A percentile compares a stretch with the other conserved stretches of the same genome.
Conservation (phyloP, 768 basidiomycete genomes). For the Saitozyma podzolica region DNA sequence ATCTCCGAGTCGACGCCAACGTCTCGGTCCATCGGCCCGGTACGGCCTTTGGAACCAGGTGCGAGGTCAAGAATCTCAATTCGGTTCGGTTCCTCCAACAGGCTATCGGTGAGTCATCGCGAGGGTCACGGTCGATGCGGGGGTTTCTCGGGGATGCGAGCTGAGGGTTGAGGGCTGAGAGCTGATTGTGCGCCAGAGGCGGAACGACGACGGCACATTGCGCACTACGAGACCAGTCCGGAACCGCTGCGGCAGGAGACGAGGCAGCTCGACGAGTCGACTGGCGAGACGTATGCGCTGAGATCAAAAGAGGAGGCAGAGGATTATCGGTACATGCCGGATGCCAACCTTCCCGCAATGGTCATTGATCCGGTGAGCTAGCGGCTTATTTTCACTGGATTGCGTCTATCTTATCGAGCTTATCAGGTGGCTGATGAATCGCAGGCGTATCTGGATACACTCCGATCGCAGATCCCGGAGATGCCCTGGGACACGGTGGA, state of each 20-base stretch:
- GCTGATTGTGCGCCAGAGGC: constrained; percentile 57
- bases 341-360: constrained; percentile 83
- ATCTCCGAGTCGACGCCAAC: constrained; percentile 91
- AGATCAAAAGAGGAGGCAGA: constrained; percentile 90
- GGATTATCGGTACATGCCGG: constrained; percentile 97
- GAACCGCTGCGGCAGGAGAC: constrained; percentile 75
- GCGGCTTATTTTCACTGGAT: too few species aligned
- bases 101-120: constrained; percentile 68
- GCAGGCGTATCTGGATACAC: constrained; percentile 65
- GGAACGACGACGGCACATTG: constrained; percentile 78
- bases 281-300: constrained; percentile 74
- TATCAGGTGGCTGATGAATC: background rate
- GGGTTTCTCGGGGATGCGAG: background rate
- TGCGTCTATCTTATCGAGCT: constrained; percentile 13
- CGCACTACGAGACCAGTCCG: constrained; percentile 51
- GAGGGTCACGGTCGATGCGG: too few species aligned
- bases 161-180: background rate
- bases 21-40: constrained; percentile 78
- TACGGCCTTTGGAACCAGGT: constrained; percentile 66
- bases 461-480: constrained; percentile 66
- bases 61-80: constrained; percentile 96
- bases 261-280: constrained; percentile 80
- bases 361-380: constrained; percentile 33
- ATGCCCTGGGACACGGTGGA: constrained; percentile 67
- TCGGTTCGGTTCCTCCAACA: constrained; percentile 78